phyloP scores from a whole-genome alignment of 192 early-diverging fungal genomes.

The Entophlyctis luteolus region DNA sequence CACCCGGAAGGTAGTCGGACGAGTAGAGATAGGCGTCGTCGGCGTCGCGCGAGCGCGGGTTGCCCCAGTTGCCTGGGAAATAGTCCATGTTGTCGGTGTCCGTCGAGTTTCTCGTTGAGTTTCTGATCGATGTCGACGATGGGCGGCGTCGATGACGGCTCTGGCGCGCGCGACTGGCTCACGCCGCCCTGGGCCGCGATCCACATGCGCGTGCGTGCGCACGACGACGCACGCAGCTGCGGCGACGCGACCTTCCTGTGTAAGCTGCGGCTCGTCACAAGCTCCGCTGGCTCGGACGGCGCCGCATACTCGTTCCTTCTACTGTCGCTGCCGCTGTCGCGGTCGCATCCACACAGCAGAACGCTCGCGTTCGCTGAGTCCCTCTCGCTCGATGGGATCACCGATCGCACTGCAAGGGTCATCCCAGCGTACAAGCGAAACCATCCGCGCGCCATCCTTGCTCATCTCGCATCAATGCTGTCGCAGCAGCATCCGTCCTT shows the following conservation, averaged over 20 bases:
- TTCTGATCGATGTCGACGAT: background rate
- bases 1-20: constrained; percentile 48
- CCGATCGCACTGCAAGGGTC: background rate
- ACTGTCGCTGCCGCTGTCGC: background rate
- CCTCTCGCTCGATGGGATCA: no score
- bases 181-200: background rate
- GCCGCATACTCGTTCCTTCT: background rate
- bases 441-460: background rate
- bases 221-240: background rate
- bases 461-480: background rate
- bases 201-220: background rate
- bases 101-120: background rate
- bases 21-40: constrained; percentile 53
- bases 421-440: background rate
- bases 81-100: constrained; percentile 56
- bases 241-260: background rate
- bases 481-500: background rate
- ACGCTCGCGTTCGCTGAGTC: no score
- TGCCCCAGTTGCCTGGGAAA: constrained; percentile 74
- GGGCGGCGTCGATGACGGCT: background rate
- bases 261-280: background rate
- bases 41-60: constrained; percentile 57
- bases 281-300: background rate
- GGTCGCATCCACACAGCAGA: background rate
- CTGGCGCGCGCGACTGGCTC: background rate